phyloP scores from a whole-genome alignment of 768 basidiomycete species.

The Pleurotus pulmonarius region DNA sequence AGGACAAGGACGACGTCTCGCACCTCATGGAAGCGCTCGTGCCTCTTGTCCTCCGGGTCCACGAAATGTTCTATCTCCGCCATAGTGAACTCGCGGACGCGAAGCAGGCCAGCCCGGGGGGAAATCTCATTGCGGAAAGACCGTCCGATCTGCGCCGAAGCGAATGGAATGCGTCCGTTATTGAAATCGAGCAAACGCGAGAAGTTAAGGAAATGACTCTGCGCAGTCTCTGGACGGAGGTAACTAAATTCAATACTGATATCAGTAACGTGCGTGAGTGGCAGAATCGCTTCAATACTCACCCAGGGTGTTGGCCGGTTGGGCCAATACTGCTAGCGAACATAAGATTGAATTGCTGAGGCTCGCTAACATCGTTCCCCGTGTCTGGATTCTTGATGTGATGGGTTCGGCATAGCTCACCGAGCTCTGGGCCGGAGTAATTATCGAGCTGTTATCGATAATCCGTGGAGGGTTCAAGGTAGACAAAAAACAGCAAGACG shows the following conservation, averaged over 20 bases:
- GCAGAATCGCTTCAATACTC: constrained; percentile 18
- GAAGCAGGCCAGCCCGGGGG: constrained; percentile 91
- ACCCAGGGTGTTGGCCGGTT: constrained; percentile 96
- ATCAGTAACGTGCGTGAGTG: neutral
- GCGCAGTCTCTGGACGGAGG: constrained; percentile 96
- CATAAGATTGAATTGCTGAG: constrained; percentile 98
- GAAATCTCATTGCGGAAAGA: constrained; percentile 99
- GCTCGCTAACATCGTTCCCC: constrained; percentile 88
- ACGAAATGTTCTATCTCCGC: constrained; percentile 99
- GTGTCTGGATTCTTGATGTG: constrained; percentile 88
- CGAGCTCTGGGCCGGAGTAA: constrained; percentile 85
- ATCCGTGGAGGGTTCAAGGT: constrained; percentile 3
- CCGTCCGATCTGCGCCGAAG: constrained; percentile 94
- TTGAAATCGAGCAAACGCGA: constrained; percentile 96
- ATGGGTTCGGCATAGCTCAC: constrained; percentile 77
- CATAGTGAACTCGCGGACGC: constrained; percentile 99
- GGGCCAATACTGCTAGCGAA: constrained; percentile 97
- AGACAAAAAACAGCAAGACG: neutral
- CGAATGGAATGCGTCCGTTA: constrained; percentile 94
- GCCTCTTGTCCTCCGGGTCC: constrained; percentile 89
- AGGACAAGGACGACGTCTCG: constrained; percentile 71
- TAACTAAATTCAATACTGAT: constrained; percentile 46
- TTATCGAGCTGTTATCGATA: constrained; percentile 73
- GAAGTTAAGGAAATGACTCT: constrained; percentile 99
- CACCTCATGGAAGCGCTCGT: constrained; percentile 79